Evolutionary conservation across 2,329 filamentous ascomycete species (phyloP).

Genomic region (Arachnopeziza araneosa): DNA sequence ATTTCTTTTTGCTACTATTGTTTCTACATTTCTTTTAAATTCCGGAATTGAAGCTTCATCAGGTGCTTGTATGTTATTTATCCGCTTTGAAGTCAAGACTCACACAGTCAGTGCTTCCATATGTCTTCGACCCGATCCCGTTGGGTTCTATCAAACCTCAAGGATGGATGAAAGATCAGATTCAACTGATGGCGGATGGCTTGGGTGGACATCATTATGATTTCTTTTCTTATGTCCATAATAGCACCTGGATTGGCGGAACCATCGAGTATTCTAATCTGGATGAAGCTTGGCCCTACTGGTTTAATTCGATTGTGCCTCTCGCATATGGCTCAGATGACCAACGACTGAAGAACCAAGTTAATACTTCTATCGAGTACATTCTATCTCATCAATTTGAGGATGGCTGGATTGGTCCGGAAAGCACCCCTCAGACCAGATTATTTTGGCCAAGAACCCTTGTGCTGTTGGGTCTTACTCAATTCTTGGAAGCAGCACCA

Average conservation of each 20-base stretch:
- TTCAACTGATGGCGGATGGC: slow-evolving; percentile 41
- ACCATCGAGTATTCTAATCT: slow-evolving; percentile 45
- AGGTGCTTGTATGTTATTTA: too few relatives aligned
- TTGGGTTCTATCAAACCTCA: slow-evolving; percentile 34
- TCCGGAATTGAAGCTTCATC: too few relatives aligned
- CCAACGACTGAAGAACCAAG: slow-evolving; percentile 43
- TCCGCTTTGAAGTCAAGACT: too few relatives aligned
- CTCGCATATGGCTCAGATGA: slow-evolving; percentile 47
- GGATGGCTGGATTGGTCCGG: slow-evolving; percentile 55
- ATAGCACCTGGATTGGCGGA: slow-evolving; percentile 48
- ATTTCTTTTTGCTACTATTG: too few relatives aligned
- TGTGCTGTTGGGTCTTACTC: background rate
- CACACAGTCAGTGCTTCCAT: slow-evolving; percentile 8
- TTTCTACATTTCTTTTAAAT: too few relatives aligned
- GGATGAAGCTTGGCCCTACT: slow-evolving; percentile 47
- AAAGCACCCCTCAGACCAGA: slow-evolving; percentile 28
- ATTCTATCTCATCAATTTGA: slow-evolving; percentile 42
- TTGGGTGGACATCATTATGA: slow-evolving; percentile 45
- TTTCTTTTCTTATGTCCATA: slow-evolving; percentile 49
- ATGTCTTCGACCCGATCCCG: slow-evolving; percentile 7
- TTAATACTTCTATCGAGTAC: slow-evolving; percentile 39
- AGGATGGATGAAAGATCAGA: slow-evolving; percentile 44
- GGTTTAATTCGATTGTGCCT: slow-evolving; percentile 53
- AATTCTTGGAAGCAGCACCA: too few relatives aligned
- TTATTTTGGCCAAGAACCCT: slow-evolving; percentile 19